phyloP scores from a whole-genome alignment of 1,284 basidiomycete genomes.

The Pseudozyma tsukubaensis region DNA sequence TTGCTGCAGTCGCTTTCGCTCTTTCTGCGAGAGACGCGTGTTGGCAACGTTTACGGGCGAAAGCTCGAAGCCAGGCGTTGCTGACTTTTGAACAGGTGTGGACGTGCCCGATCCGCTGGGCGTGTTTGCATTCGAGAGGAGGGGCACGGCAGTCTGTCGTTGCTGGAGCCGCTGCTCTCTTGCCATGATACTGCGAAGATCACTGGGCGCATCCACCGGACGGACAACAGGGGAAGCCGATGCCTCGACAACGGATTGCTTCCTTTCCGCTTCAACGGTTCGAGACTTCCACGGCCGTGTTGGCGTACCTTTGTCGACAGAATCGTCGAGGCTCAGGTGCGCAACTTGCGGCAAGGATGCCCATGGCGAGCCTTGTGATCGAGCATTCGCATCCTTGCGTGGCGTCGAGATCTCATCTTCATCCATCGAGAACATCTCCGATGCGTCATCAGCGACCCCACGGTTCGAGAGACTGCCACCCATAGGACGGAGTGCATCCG shows the following conservation, averaged over 20 bases:
- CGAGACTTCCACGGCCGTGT: slow-evolving; percentile 71
- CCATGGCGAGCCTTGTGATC: slow-evolving; percentile 38
- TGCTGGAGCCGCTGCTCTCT: slow-evolving; percentile 66
- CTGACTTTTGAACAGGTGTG: slow-evolving; percentile 29
- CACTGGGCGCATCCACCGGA: slow-evolving; percentile 63
- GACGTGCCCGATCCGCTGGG: slow-evolving; percentile 42
- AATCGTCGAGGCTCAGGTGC: slow-evolving; percentile 43
- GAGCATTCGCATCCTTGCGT: slow-evolving; percentile 14
- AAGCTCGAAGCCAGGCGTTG: slow-evolving; percentile 25
- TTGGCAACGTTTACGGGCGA: slow-evolving; percentile 45
- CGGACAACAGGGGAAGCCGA: slow-evolving; percentile 29
- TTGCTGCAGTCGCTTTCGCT: slow-evolving; percentile 61
- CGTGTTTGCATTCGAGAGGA: slow-evolving; percentile 26
- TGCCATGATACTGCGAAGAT: slow-evolving; percentile 87
- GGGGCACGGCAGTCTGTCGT: slow-evolving; percentile 13
- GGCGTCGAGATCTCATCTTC: slow-evolving; percentile 69
- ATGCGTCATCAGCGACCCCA: slow-evolving; percentile 24
- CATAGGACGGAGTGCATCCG: slow-evolving; percentile 40
- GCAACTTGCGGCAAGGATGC: slow-evolving; percentile 39
- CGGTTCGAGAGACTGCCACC: slow-evolving; percentile 19
- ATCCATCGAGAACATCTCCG: slow-evolving; percentile 77
- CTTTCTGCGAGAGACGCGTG: slow-evolving; percentile 62
- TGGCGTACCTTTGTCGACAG: slow-evolving; percentile 21
- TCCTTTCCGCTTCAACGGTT: slow-evolving; percentile 70
- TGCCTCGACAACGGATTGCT: slow-evolving; percentile 17